Evolutionary conservation across 345 rosid species (phyloP).

Genomic region (Atalantia buxifolia): DNA sequence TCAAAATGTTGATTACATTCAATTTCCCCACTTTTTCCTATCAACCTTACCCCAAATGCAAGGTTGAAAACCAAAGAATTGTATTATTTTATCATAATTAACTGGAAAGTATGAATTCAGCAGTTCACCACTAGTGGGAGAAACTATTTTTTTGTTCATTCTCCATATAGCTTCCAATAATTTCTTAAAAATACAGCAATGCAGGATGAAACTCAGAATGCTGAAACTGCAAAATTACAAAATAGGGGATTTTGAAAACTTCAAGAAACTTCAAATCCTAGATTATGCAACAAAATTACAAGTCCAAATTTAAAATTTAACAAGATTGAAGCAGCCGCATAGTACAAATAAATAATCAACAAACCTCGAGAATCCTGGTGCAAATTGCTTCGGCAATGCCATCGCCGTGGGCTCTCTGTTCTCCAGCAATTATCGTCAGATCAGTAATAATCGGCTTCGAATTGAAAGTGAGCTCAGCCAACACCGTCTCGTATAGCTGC

Average conservation of each 20-base stretch:
- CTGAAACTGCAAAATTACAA: background rate
- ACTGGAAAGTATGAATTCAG: background rate
- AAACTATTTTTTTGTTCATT: background rate
- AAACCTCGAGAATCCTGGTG: slow-evolving; percentile 84
- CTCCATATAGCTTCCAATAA: background rate
- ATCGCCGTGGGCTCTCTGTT: slow-evolving; percentile 65
- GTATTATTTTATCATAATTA: background rate
- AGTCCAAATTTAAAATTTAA: slow-evolving; percentile 3
- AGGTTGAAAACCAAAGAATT: background rate
- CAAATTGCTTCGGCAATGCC: slow-evolving; percentile 92
- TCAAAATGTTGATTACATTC: background rate
- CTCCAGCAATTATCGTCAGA: slow-evolving; percentile 95
- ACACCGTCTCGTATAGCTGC: slow-evolving; percentile 58
- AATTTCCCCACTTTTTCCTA: background rate
- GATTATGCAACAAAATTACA: slow-evolving; percentile 9
- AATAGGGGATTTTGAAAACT: background rate
- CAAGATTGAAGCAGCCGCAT: background rate
- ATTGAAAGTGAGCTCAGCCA: slow-evolving; percentile 80
- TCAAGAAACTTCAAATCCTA: background rate
- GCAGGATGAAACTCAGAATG: background rate
- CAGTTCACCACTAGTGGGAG: background rate
- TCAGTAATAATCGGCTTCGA: slow-evolving; percentile 97
- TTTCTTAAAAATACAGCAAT: background rate
- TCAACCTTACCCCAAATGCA: background rate
- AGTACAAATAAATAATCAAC: background rate